phyloP scores from a whole-genome alignment of 225 moss, liverwort and hornwort species.

The Ulota crispa region DNA sequence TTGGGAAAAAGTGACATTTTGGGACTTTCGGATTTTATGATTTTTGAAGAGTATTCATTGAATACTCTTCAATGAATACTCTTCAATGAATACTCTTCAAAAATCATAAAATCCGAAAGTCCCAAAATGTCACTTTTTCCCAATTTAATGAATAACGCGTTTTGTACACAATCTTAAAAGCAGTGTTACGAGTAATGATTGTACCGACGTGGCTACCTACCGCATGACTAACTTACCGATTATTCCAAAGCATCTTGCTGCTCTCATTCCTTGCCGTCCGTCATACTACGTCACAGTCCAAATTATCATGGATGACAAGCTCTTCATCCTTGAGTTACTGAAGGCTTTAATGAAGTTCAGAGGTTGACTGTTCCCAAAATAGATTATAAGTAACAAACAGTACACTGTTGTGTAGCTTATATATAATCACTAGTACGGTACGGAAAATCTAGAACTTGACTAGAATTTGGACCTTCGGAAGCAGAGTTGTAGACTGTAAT shows the following conservation, averaged over 20 bases:
- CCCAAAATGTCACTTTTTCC: too few species aligned
- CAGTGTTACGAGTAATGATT: neutral
- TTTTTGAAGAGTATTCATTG: too few species aligned
- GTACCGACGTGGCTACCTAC: neutral
- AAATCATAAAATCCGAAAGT: too few species aligned
- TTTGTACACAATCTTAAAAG: neutral
- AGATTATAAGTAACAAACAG: fast-evolving
- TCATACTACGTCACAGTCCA: neutral
- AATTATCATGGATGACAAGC: neutral
- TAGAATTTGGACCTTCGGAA: neutral
- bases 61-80: too few species aligned
- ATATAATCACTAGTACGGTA: neutral
- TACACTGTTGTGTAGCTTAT: too few species aligned
- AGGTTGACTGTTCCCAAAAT: neutral
- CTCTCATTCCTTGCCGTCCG: neutral
- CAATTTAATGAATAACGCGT: too few species aligned
- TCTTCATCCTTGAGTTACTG: neutral
- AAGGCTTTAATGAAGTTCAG: neutral
- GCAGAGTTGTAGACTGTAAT: too few species aligned
- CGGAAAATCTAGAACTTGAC: neutral
- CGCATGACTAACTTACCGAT: neutral
- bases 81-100: too few species aligned
- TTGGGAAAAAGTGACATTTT: too few species aligned
- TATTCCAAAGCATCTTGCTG: neutral
- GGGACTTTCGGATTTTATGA: too few species aligned